These are phyloP conservation scores for Blastobotrys persicus DNA, from an alignment of 1,139 yeast genomes.

Conservation along the genomic window DNA sequence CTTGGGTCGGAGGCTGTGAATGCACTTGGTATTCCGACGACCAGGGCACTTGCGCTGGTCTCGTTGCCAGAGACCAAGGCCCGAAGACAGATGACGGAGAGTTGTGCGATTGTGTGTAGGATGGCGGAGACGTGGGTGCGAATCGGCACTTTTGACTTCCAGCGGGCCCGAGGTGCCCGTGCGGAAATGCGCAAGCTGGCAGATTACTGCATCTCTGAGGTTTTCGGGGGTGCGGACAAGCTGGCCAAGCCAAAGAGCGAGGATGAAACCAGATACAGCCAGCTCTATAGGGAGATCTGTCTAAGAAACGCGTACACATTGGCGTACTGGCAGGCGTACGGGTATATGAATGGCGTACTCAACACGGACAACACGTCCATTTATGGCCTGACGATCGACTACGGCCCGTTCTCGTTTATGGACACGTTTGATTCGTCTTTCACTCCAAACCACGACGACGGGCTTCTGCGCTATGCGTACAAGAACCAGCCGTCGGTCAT, in stretches of 20 bases:
- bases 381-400: constrained; percentile 83
- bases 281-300: constrained; percentile 67
- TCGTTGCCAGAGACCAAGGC: constrained; percentile 75
- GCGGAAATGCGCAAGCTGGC: constrained; percentile 59
- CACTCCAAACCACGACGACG: constrained; percentile 91
- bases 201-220: constrained; percentile 69
- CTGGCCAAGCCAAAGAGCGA: constrained; percentile 12
- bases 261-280: constrained; percentile 56
- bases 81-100: constrained; percentile 64
- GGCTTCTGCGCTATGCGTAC: constrained; percentile 66
- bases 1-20: constrained; percentile 77
- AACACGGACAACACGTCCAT: constrained; percentile 93
- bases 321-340: constrained; percentile 88
- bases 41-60: constrained; percentile 76
- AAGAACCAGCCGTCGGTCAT: constrained; percentile 79
- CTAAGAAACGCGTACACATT: constrained; percentile 71
- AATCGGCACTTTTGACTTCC: constrained; percentile 85
- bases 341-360: constrained; percentile 88
- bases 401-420: constrained; percentile 91
- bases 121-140: constrained; percentile 87
- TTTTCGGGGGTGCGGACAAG: constrained; percentile 46
- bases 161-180: constrained; percentile 70
- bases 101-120: constrained; percentile 81
- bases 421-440: constrained; percentile 78
- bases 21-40: constrained; percentile 81